Base-by-base conservation (phyloP, 208 protist species). In the Trypanosoma avium region DNA sequence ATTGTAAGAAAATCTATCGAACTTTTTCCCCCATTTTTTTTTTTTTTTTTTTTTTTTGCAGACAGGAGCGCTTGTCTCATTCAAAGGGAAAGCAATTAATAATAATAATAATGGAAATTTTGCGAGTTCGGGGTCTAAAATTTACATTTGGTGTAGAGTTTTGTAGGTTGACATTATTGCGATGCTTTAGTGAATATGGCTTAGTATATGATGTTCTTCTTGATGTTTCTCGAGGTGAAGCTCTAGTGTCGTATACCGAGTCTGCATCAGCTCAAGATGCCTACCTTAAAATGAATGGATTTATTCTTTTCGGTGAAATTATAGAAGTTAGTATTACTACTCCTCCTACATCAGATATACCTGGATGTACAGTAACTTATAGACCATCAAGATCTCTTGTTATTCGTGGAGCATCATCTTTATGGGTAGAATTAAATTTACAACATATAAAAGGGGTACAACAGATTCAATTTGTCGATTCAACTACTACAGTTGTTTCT, bases 141-240 rank as follows among this genome's bases (percentile, higher is more conserved):
- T 89, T 83, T 69, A 63, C 73, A 10, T 70, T 90, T 53, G 82
- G 79, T 10, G 32, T 77, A 0, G 84, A 91, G 48, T 82, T 82
- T 65, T 86, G 77, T 33, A 78, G 84, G 12, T 43, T 81, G 17
- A 78, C 75, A 19, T 45, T 94, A 7, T 26, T 84, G 12, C 53
- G 77, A n/a, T 65, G 84, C 4, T 86, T 89, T 43, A 29, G 57
- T 12, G 49, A 55, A 35, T 60, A 73, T 21, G 81, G 66, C 21
- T 5, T 42, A 12, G 54, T 90, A 15, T 75, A 87, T 30, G 88
- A 94, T 57, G 65, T 94, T 29, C 61, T 94, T 13, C 38, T 94
- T n/a, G 76, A 90, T 52, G 67, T 43, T 33, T 33, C 29, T 30
- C 46, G 27, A n/a, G 65, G 73, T 61, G 73, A 79, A 30, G 84